Base-by-base conservation (phyloP, 2,329 filamentous ascomycete genomes). In the Phyllosticta citriasiana region DNA sequence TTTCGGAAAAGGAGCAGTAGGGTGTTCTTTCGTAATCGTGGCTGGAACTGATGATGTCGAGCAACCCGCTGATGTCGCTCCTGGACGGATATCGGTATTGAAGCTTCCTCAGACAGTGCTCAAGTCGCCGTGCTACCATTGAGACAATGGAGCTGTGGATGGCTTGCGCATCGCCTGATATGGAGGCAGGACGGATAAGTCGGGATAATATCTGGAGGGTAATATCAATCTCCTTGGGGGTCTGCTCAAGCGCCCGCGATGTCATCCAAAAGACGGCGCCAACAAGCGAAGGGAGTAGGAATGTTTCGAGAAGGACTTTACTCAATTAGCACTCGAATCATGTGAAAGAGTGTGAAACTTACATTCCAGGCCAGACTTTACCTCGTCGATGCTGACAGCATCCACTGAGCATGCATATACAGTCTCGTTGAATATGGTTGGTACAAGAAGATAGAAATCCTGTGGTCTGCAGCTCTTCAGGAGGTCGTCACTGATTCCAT, bases 381-480 rank as follows among this genome's bases (percentile, higher is more conserved):
- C 79, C 40, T 80, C 83, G 50, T 91, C 87, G 53, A 90, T 83
- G 0, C 82, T 82, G 4, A 95, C 73, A 51, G 83, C 79, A 5
- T 84, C 84, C 1, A 80, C 80, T n/a, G 83, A 82, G 65, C 85
- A 85, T 0, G 88, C 89, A 40, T 88, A 77, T 0, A 91, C 82
- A 52, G 88, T 89, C 66, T 91, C 87, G 65, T 87, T 82, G 69
- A 93, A 91, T 0, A 94, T 76, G 0, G 88, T 87, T 1, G 90
- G 88, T 14, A 91, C 84, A 3, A 94, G 79, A 19, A 89, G 76
- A 67, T 93, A 93, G 70, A 94, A 94, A 50, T 91, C 86, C 68
- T 92, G 89, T 1, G 90, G 90, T 1, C 87, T 85, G 67, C 89
- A 94, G 1, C 88, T 88, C 8, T 88, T 86, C 83, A 93, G 89